Conservation (phyloP, 2,329 filamentous ascomycete species). For the Polytolypa hystricis region DNA sequence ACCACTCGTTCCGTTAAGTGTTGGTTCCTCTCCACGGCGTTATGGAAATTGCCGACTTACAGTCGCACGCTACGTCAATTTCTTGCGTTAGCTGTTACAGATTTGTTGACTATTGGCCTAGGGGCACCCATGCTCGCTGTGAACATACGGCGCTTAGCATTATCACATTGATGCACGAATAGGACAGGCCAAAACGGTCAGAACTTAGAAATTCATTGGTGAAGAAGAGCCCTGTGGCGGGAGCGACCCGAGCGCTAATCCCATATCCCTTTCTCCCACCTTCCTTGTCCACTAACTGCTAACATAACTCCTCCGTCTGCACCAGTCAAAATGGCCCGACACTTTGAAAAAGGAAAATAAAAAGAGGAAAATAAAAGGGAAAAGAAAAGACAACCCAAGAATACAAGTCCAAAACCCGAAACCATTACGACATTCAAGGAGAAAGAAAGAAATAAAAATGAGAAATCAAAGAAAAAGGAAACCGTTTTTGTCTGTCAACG, state of each 20-base stretch:
- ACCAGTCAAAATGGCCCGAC: not conserved
- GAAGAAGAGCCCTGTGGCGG: constrained; percentile 8
- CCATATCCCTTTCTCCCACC: constrained; percentile 11
- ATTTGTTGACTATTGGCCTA: not conserved
- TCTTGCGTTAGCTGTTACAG: constrained; percentile 1
- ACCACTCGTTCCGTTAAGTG: no score
- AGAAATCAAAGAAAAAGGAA: constrained; percentile 6
- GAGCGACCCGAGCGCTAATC: constrained; percentile 14
- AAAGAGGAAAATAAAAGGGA: constrained; percentile 11
- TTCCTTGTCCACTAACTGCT: constrained; percentile 3
- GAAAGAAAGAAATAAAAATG: constrained; percentile 12
- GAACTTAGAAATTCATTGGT: constrained; percentile 11
- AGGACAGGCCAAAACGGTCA: not conserved
- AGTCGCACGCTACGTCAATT: no score
- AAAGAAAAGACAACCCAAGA: constrained; percentile 2
- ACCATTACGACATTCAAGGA: constrained; percentile 8
- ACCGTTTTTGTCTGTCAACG: not conserved
- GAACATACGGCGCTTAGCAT: constrained; percentile 5
- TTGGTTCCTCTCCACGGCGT: no score
- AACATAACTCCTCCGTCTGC: no score
- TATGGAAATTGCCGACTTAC: no score
- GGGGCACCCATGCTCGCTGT: not conserved
- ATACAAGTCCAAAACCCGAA: constrained; percentile 6
- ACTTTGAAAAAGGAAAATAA: constrained; percentile 7
- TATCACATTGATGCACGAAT: constrained; percentile 7